Percentiles rank a stretch among this genome's conserved stretches.
Evolutionary conservation across 805 yeast species (phyloP).

Genomic region (Yamadazyma sp.): DNA sequence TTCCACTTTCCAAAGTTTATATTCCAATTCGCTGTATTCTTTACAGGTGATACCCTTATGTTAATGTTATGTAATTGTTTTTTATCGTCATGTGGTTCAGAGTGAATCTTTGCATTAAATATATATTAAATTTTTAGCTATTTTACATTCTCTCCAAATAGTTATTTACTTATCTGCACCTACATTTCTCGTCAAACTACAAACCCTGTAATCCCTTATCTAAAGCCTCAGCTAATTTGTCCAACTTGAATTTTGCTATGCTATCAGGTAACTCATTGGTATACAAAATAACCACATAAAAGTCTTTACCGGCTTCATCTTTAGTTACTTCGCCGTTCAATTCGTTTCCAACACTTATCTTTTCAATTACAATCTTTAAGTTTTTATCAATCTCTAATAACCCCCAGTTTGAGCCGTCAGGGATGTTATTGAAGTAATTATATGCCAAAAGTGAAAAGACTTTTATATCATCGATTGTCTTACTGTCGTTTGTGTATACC

Average conservation of each 20-base stretch:
- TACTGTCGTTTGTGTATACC: conserved; percentile 20
- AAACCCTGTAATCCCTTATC: conserved; percentile 34
- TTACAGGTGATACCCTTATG: too few relatives aligned
- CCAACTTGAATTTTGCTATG: conserved; percentile 34
- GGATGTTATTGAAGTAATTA: conserved; percentile 17
- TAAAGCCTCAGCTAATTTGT: conserved; percentile 27
- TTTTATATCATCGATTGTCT: conserved; percentile 27
- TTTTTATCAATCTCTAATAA: conserved; percentile 22
- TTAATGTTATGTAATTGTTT: too few relatives aligned
- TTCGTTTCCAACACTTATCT: conserved; percentile 11
- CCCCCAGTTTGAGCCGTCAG: conserved; percentile 8
- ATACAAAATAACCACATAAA: conserved; percentile 35
- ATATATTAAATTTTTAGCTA: too few relatives aligned
- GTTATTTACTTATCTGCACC: too few relatives aligned
- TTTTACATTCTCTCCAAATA: too few relatives aligned
- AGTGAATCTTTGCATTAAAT: too few relatives aligned
- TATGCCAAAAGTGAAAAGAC: conserved; percentile 35
- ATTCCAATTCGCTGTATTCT: too few relatives aligned
- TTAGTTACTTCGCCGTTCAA: conserved; percentile 7
- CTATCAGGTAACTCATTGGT: conserved; percentile 23
- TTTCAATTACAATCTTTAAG: conserved; percentile 25
- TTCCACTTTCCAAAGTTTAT: too few relatives aligned
- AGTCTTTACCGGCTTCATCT: conserved; percentile 7
- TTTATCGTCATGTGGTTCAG: too few relatives aligned
- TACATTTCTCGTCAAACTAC: not conserved